Percentiles rank a stretch among this genome's conserved stretches.
Evolutionary conservation across 1,139 yeast genomes (phyloP).

Genomic region (Blastobotrys illinoisensis): DNA sequence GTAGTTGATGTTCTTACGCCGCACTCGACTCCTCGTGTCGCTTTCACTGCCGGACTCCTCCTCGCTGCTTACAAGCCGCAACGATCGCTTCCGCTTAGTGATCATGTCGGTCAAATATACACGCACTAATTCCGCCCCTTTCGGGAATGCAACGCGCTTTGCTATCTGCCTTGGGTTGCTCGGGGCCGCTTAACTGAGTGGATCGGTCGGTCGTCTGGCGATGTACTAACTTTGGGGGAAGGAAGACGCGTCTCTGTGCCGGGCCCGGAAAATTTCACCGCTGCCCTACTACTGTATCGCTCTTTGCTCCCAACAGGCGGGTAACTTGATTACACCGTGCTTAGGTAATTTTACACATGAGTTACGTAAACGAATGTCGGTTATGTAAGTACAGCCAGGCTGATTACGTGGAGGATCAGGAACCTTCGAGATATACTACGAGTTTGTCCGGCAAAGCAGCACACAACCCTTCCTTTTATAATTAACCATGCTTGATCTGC

Average conservation of each 20-base stretch:
- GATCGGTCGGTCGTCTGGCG: background rate
- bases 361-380: too few species aligned
- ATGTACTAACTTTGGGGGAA: background rate
- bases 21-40: conserved; percentile 9
- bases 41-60: conserved; percentile 9
- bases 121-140: background rate
- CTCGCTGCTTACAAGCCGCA: conserved; percentile 7
- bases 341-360: too few species aligned
- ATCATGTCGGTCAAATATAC: conserved; percentile 1
- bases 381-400: too few species aligned
- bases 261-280: background rate
- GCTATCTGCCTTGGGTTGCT: background rate
- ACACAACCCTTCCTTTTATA: background rate
- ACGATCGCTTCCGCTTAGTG: conserved; percentile 10
- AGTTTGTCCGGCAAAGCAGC: background rate
- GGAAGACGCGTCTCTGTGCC: background rate
- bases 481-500: conserved; percentile 47
- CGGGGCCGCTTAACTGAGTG: background rate
- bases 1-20: conserved; percentile 13
- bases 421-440: background rate
- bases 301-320: background rate
- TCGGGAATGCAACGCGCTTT: background rate
- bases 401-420: background rate
- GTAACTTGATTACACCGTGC: background rate
- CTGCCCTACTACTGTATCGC: too few species aligned